Evolutionary conservation across 352 stramenopile species (phyloP), one percentile per base, ranked within the genome.

Genomic region (Peronospora farinosa): DNA sequence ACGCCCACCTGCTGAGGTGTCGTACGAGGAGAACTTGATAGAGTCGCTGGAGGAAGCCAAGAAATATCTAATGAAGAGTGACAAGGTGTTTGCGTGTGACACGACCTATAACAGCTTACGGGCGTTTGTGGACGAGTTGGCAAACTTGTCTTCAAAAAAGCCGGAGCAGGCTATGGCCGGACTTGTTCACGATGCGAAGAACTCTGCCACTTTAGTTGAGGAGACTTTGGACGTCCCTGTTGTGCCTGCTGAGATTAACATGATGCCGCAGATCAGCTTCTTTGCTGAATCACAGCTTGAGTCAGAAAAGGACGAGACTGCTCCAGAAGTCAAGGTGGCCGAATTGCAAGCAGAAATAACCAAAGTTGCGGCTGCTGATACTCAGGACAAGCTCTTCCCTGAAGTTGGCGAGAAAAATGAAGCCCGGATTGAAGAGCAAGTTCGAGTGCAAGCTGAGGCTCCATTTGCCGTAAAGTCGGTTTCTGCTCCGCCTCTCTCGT

Each of bases 271-370:
- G 23, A 88, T 92, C 52, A 92, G 86, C 47, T 92, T 92, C 52
- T 90, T 92, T 37, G 86, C 82, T 0, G 82, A 92, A n/a, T 86
- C 79, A 9, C 66, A 81, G 32, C 38, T 88, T 0, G 75, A 85
- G 16, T 28, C 48, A 8, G 43, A 68, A 7, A 45, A 66, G 2
- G 47, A 9, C 51, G 30, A 63, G n/a, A 21, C 17, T 19, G 4
- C n/a, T 49, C n/a, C 10, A 5, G 49, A 39, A 16, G 35, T 16
- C 17, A 43, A 52, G 21, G 39, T 41, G 32, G 21, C 15, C 9
- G 43, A 56, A 17, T 11, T 35, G 25, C 45, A 54, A 13, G 38
- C 43, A 12, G 51, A 81, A 41, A 54, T 54, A 16, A 46, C 66
- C 15, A 40, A 59, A 19, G n/a, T 35, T 19, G 48, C 65, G 10